Evolutionary conservation across 768 basidiomycete species (phyloP), one percentile per base, ranked within the genome.

Genomic region (Glaciozyma martinii): DNA sequence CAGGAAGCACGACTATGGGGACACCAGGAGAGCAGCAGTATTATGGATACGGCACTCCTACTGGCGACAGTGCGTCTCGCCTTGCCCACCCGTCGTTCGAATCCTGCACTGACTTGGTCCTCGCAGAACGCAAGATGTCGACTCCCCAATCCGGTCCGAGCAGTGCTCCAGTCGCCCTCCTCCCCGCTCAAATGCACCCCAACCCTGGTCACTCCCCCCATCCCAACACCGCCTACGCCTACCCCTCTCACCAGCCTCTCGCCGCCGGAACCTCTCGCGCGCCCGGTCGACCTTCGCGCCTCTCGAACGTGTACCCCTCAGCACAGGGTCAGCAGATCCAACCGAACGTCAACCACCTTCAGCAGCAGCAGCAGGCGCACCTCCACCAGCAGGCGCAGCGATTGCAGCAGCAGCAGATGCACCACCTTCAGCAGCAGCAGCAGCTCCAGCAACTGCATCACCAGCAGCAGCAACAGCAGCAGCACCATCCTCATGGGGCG

Each of bases 261-360:
- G 65, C 52, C 5, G 25, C 43, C 27, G 33, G 58, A 13, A 21
- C 40, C 8, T 50, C 58, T 3, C 61, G 64, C 43, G 59, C 59
- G 12, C 59, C 54, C 15, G 37, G 37, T 13, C 65, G 60, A 1
- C 68, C 68, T 0, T 70, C 68, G 15, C 68, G 68, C 4, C 52
- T 70, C 10, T 59, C 61, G 40, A 66, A 63, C 60, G 55, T 69
- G 60, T 19, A 52, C 64, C 23, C 62, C 60, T 18, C 49, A n/a
- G 27, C 50, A 19, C 57, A 59, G 43, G 52, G 46, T 32, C 50
- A 37, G 19, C 56, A 53, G 33, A 27, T 16, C 18, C 61, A 33
- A n/a, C 32, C 46, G 32, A 62, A 55, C 56, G 61, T 61, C 46
- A 64, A 60, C 19, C 68, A 70, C 47, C 21, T 64, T 32, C 68